Base-by-base conservation (phyloP, 2,329 filamentous ascomycete genomes). In the Scytalidium lignicola region DNA sequence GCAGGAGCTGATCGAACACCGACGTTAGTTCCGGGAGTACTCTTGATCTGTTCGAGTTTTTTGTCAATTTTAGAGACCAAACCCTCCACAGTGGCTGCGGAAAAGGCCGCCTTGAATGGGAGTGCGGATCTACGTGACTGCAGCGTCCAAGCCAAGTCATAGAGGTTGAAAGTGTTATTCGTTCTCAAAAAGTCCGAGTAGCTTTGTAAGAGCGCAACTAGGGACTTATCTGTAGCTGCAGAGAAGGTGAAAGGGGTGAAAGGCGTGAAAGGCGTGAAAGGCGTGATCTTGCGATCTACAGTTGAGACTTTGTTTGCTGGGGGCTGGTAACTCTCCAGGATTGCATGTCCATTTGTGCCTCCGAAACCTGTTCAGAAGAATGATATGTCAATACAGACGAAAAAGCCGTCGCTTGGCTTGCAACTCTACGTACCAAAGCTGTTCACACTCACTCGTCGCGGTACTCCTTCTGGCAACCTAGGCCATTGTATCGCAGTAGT, bases 381-480 rank as follows among this genome's bases (percentile, higher is more conserved):
- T n/a, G n/a, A n/a, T n/a, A n/a, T n/a, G n/a, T n/a, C n/a, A n/a
- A n/a, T n/a, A n/a, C n/a, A n/a, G n/a, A n/a, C n/a, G n/a, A n/a
- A n/a, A n/a, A n/a, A n/a, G n/a, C n/a, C n/a, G n/a, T n/a, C n/a
- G n/a, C n/a, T n/a, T n/a, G n/a, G n/a, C n/a, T n/a, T n/a, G n/a
- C n/a, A n/a, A n/a, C n/a, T n/a, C n/a, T n/a, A n/a, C n/a, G 70
- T 73, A 0, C 74, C 74, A 44, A 76, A 63, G n/a, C 49, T 53
- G 43, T 59, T 61, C 9, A 61, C 56, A 48, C 54, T 57, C 1
- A 50, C 58, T 10, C 58, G 37, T 3, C 52, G 48, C n/a, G 43
- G 42, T 4, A 32, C 18, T 2, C 51, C 51, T 4, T 5, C n/a
- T 2, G 58, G 58, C 58, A n/a, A n/a, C n/a, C n/a, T n/a, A n/a